A percentile compares a stretch with the other conserved stretches of the same genome.
Conservation (phyloP, 163 green algal species). For the Picocystis sp. region DNA sequence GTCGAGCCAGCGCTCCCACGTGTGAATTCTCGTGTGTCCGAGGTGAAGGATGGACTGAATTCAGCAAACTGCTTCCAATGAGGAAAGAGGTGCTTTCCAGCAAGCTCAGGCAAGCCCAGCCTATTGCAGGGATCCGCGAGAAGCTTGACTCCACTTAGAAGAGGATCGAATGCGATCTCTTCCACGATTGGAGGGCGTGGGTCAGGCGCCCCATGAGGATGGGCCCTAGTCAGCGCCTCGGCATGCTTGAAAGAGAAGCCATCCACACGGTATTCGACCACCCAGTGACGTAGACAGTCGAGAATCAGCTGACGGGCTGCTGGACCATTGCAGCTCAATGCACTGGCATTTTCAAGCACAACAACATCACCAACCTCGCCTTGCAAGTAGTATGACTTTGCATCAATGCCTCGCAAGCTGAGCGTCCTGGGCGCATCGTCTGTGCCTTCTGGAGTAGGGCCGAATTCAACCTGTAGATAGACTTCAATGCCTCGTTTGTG, state of each 20-base stretch:
- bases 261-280: conserved; percentile 49
- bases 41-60: too few relatives aligned
- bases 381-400: neutral
- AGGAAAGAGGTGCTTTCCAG: too few relatives aligned
- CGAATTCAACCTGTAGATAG: neutral
- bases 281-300: conserved; percentile 46
- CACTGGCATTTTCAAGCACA: neutral
- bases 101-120: too few relatives aligned
- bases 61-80: too few relatives aligned
- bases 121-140: too few relatives aligned
- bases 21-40: too few relatives aligned
- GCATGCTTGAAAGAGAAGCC: conserved; percentile 65
- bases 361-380: neutral
- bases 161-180: conserved; percentile 39
- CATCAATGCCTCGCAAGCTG: neutral
- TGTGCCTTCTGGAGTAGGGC: neutral
- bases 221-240: conserved; percentile 28
- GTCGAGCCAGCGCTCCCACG: too few relatives aligned
- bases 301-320: conserved; percentile 32
- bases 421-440: neutral
- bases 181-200: conserved; percentile 36
- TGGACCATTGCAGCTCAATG: conserved; percentile 2
- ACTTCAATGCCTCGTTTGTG: conserved; percentile 2
- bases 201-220: neutral
- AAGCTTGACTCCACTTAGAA: too few relatives aligned